A percentile compares a stretch with the other conserved stretches of the same genome.
These are phyloP conservation scores for Prunus yedoensis DNA, from an alignment of 331 rosid genomes.

Conservation along the genomic window DNA sequence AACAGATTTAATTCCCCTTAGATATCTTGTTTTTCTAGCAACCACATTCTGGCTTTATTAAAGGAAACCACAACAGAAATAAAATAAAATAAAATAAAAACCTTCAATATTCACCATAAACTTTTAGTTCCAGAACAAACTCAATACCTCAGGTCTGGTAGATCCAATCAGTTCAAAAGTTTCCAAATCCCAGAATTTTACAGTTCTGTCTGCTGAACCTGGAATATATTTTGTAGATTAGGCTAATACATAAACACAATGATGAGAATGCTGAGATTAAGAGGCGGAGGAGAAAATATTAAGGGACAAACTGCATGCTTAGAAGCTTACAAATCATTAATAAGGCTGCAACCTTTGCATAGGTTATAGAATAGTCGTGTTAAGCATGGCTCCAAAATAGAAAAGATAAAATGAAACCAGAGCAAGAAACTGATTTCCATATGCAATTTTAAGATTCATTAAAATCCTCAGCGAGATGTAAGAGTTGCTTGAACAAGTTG, in stretches of 20 bases:
- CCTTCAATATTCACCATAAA: conserved; percentile 3
- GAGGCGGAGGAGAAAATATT: not conserved
- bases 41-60: not conserved
- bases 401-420: not conserved
- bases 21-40: not conserved
- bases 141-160: conserved; percentile 84
- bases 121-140: not conserved
- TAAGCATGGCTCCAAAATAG: not conserved
- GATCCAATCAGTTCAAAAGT: conserved; percentile 96
- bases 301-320: not conserved
- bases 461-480: not conserved
- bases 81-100: not conserved
- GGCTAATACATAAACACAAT: conserved; percentile 1
- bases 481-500: conserved; percentile 7
- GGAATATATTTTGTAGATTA: conserved; percentile 31
- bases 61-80: not conserved
- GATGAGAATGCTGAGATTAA: conserved; percentile 10
- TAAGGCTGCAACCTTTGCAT: not conserved
- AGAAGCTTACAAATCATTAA: conserved; percentile 2
- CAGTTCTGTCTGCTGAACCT: conserved; percentile 96
- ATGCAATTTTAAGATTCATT: not conserved
- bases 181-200: conserved; percentile 99
- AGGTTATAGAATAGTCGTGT: not conserved
- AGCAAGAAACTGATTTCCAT: not conserved
- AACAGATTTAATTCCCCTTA: not conserved